Percentiles rank a stretch among this genome's conserved stretches.
phyloP scores from a whole-genome alignment of 768 basidiomycete species.

The Wakefieldia striispora region DNA sequence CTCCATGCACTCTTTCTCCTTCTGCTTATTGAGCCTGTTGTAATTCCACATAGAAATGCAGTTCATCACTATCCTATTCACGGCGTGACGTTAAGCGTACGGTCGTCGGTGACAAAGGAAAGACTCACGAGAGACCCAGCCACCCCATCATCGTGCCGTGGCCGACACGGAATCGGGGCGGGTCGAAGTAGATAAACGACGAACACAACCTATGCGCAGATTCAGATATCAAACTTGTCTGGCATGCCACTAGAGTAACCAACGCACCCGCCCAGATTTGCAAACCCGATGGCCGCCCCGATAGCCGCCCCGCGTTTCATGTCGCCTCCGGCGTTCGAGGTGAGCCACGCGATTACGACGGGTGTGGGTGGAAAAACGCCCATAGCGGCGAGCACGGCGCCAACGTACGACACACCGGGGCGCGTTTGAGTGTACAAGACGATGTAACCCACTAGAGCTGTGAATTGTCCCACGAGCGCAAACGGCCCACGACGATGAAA shows the following conservation, averaged over 20 bases:
- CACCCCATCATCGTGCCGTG: slow-evolving; percentile 30
- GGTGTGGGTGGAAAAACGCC: slow-evolving; percentile 47
- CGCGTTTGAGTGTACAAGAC: slow-evolving; percentile 33
- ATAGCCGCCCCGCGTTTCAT: slow-evolving; percentile 44
- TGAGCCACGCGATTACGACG: slow-evolving; percentile 47
- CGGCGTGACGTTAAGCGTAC: slow-evolving; percentile 2
- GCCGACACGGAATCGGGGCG: slow-evolving; percentile 32
- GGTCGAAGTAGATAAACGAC: slow-evolving; percentile 34
- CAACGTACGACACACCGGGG: slow-evolving; percentile 34
- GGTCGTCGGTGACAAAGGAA: too few species aligned
- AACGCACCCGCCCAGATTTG: slow-evolving; percentile 46
- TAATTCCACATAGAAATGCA: slow-evolving; percentile 44
- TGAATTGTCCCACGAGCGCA: slow-evolving; percentile 36
- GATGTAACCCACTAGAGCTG: slow-evolving; percentile 47
- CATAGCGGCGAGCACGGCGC: slow-evolving; percentile 44
- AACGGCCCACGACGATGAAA: slow-evolving; percentile 43
- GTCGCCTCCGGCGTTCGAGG: slow-evolving; percentile 50
- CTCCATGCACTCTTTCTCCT: slow-evolving; percentile 39
- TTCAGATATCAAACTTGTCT: too few species aligned
- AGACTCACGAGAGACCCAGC: slow-evolving; percentile 17
- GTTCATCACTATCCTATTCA: slow-evolving; percentile 37
- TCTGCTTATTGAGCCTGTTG: slow-evolving; percentile 43
- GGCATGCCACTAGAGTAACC: too few species aligned
- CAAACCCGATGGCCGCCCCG: slow-evolving; percentile 48
- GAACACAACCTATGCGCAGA: slow-evolving; percentile 37